Conservation (phyloP, 345 rosid genomes). For the Camelina laxa region DNA sequence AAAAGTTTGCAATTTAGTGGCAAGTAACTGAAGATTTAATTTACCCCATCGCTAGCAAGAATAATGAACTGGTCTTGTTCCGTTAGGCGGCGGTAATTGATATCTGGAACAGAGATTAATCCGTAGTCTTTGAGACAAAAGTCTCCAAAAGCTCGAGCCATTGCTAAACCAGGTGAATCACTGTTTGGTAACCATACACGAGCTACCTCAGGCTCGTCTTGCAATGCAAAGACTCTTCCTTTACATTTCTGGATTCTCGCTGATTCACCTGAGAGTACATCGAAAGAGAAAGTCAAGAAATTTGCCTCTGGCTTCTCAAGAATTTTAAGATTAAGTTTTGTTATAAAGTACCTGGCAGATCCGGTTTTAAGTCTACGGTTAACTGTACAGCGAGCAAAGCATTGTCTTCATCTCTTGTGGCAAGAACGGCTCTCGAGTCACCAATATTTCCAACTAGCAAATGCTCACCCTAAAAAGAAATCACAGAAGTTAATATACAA, state of each 20-base stretch:
- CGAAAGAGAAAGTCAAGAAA: neutral
- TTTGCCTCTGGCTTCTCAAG: conserved; percentile 23
- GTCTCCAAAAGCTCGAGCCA: conserved; percentile 99
- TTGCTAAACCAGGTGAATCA: conserved; percentile 96
- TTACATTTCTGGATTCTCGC: conserved; percentile 89
- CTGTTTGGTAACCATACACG: conserved; percentile 98
- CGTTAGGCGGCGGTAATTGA: conserved; percentile 64
- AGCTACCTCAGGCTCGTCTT: conserved; percentile 98
- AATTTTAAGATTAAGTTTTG: conserved; percentile 19
- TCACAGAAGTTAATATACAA: neutral
- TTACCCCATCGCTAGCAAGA: conserved; percentile 97
- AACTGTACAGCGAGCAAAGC: conserved; percentile 73
- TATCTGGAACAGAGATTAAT: conserved; percentile 85
- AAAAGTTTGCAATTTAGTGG: conserved; percentile 4
- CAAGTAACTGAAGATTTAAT: conserved; percentile 10
- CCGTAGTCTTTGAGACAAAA: conserved; percentile 99
- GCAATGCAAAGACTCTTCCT: conserved; percentile 97
- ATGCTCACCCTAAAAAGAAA: conserved; percentile 69
- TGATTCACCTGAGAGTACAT: conserved; percentile 70
- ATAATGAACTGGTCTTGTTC: conserved; percentile 80
- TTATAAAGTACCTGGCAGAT: conserved; percentile 74
- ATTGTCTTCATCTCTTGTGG: conserved; percentile 67
- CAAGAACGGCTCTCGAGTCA: conserved; percentile 95
- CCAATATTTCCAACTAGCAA: conserved; percentile 85
- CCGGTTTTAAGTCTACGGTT: conserved; percentile 96